Conservation (phyloP, 805 yeast genomes). For the Candida caryicola region DNA sequence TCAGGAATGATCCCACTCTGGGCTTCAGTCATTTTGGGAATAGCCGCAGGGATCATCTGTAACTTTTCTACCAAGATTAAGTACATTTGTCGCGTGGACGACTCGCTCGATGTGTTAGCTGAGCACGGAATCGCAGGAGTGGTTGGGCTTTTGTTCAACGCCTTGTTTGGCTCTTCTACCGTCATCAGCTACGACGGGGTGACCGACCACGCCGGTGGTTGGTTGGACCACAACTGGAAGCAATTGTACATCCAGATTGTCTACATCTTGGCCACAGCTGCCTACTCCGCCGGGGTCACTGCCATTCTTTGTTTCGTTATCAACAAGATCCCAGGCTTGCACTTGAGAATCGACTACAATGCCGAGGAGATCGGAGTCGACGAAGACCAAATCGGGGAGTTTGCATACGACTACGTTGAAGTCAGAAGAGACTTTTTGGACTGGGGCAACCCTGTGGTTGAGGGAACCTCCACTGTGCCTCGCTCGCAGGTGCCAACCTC, state of each 20-base stretch:
- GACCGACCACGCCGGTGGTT: constrained; percentile 85
- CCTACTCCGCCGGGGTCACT: constrained; percentile 75
- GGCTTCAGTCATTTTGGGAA: constrained; percentile 85
- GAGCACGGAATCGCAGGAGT: constrained; percentile 98
- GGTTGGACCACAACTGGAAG: constrained; percentile 86
- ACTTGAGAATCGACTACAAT: constrained; percentile 75
- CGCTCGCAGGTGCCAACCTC: constrained; percentile 2
- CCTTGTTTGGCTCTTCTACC: constrained; percentile 79
- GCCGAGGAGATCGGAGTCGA: constrained; percentile 91
- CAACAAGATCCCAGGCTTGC: constrained; percentile 76
- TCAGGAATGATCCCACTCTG: constrained; percentile 89
- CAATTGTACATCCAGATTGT: constrained; percentile 91
- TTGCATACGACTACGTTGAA: constrained; percentile 98
- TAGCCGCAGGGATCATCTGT: constrained; percentile 78
- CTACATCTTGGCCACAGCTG: constrained; percentile 69
- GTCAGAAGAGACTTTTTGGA: constrained; percentile 86
- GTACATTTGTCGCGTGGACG: constrained; percentile 79
- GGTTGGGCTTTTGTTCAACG: constrained; percentile 86
- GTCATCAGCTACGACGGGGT: constrained; percentile 89
- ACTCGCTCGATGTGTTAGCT: constrained; percentile 92
- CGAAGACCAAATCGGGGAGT: constrained; percentile 96
- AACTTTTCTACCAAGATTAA: constrained; percentile 88
- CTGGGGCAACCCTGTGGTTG: constrained; percentile 37
- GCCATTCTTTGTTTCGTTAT: constrained; percentile 70
- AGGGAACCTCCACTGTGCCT: constrained; percentile 1